phyloP scores from a whole-genome alignment of 116 monocot species.

The Iris pallida region DNA sequence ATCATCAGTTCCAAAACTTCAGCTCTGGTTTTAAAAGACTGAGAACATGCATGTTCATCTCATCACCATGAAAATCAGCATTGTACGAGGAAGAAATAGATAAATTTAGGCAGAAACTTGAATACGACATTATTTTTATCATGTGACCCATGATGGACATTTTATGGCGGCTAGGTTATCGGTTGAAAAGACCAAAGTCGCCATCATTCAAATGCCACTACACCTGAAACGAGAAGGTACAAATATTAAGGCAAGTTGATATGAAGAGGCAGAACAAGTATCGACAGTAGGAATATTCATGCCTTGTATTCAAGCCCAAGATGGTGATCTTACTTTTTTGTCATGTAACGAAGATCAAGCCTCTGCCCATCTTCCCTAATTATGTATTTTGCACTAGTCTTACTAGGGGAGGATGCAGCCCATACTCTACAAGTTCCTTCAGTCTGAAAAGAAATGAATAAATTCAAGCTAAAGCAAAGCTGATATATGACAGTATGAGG shows the following conservation, averaged over 20 bases:
- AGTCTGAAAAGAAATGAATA: conserved; percentile 37
- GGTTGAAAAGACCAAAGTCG: conserved; percentile 95
- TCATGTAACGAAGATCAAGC: conserved; percentile 88
- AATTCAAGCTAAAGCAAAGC: not conserved
- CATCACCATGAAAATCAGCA: conserved; percentile 99
- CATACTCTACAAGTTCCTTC: conserved; percentile 93
- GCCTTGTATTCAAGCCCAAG: conserved; percentile 97
- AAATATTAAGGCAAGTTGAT: not conserved
- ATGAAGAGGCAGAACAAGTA: not conserved
- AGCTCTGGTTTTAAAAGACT: conserved; percentile 96
- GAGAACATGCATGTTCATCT: conserved; percentile 99
- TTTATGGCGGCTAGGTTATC: conserved; percentile 97
- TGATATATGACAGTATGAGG: not conserved
- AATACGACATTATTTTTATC: conserved; percentile 98
- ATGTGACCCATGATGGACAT: conserved; percentile 99
- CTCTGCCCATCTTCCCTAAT: conserved; percentile 98
- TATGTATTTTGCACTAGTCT: conserved; percentile 96
- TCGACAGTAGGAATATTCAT: not conserved
- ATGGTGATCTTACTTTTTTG: conserved; percentile 98
- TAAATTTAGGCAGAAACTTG: conserved; percentile 91
- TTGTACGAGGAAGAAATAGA: conserved; percentile 97
- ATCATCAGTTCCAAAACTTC: conserved; percentile 98
- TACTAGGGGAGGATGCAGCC: conserved; percentile 98
- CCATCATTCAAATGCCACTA: conserved; percentile 96
- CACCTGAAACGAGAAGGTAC: conserved; percentile 37